Evolutionary conservation across 2,329 filamentous ascomycete species (phyloP).

Genomic region (Fusarium drepaniforme): DNA sequence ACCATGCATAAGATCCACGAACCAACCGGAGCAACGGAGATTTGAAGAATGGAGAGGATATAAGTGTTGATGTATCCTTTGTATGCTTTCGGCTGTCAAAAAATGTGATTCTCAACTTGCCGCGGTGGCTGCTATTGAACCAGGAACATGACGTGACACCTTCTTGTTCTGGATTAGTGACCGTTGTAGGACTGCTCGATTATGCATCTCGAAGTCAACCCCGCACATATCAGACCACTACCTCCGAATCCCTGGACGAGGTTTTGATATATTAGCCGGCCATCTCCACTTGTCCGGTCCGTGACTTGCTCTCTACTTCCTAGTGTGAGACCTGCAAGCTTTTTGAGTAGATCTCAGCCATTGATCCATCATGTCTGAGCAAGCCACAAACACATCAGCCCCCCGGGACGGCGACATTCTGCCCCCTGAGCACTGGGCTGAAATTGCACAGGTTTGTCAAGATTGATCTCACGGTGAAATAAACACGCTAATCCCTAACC

Average conservation of each 20-base stretch:
- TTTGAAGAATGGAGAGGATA: not conserved
- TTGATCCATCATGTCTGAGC: not conserved
- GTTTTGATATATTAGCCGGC: not conserved
- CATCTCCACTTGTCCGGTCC: not conserved
- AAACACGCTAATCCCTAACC: not conserved
- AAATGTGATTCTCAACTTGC: not conserved
- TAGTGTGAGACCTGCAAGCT: not conserved
- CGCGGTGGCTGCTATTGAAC: not conserved
- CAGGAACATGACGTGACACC: not conserved
- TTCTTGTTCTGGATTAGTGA: not conserved
- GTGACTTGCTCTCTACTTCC: not conserved
- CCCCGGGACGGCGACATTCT: not conserved
- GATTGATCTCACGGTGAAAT: not conserved
- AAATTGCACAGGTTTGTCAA: constrained; percentile 30
- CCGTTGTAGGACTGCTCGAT: not conserved
- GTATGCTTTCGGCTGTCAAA: not conserved
- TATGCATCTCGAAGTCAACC: not conserved
- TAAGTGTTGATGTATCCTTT: not conserved
- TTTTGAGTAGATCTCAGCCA: rapidly evolving
- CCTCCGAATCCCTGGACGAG: not conserved
- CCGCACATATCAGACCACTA: not conserved
- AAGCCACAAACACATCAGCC: not conserved
- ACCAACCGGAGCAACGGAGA: not conserved
- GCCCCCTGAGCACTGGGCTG: constrained; percentile 32
- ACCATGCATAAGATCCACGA: not conserved